Conservation (phyloP, 192 early-diverging fungal species). For the Martensiomyces pterosporus region DNA sequence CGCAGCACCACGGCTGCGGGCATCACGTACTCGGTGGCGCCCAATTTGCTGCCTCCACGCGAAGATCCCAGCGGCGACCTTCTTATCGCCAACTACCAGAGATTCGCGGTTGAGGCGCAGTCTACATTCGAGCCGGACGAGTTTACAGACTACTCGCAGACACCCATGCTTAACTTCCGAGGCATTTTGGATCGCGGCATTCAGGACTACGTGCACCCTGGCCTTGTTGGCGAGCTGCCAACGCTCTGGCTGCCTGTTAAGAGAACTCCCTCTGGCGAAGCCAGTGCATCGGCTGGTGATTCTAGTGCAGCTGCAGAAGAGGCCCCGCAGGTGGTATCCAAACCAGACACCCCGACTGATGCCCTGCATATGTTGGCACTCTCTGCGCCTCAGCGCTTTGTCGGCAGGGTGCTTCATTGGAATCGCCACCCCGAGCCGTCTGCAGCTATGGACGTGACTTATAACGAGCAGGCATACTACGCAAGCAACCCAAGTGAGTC, state of each 20-base stretch:
- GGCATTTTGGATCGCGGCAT: conserved; percentile 76
- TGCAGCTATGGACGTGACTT: no score
- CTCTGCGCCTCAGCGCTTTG: no score
- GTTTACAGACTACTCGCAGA: conserved; percentile 66
- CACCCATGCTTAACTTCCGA: conserved; percentile 68
- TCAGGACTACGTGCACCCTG: conserved; percentile 63
- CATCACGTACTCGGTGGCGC: neutral
- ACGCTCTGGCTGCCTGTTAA: conserved; percentile 67
- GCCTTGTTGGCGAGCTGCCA: conserved; percentile 62
- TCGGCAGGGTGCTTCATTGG: no score
- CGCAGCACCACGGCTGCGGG: conserved; percentile 8
- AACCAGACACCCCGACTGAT: no score
- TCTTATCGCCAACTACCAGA: conserved; percentile 44
- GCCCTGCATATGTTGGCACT: no score
- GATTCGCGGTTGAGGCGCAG: conserved; percentile 41
- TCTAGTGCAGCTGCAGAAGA: no score
- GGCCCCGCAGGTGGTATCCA: no score
- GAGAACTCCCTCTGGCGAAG: no score
- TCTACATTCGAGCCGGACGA: conserved; percentile 38
- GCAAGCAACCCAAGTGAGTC: no score
- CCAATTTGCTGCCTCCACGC: neutral
- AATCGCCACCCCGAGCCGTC: no score
- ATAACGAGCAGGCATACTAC: no score
- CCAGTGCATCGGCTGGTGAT: no score
- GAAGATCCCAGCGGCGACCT: conserved; percentile 7